These are phyloP conservation scores for Talaromyces albobiverticillius DNA, from an alignment of 2,329 filamentous ascomycete genomes.

Conservation along the genomic window DNA sequence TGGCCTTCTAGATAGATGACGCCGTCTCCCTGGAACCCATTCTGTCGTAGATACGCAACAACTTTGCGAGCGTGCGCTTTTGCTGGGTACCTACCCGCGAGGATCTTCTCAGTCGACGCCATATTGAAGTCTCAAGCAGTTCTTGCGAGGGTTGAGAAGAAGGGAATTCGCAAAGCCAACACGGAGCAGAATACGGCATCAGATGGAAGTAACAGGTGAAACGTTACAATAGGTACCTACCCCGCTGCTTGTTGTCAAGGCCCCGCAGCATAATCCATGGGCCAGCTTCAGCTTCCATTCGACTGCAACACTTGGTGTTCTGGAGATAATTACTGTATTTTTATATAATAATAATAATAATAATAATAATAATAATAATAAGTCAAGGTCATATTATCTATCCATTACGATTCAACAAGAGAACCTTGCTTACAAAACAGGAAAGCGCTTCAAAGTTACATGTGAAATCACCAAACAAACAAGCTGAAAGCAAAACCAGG, in stretches of 20 bases:
- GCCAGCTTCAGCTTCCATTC: too few species aligned
- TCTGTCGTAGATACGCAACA: constrained; percentile 68
- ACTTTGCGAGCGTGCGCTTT: constrained; percentile 84
- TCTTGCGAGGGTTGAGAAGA: neutral
- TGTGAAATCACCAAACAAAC: neutral
- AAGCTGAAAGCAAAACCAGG: neutral
- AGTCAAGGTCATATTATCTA: too few species aligned
- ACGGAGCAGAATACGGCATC: too few species aligned
- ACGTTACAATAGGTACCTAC: too few species aligned
- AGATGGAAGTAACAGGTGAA: too few species aligned
- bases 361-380: too few species aligned
- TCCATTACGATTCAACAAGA: neutral
- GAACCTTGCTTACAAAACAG: neutral
- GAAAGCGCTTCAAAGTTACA: too few species aligned
- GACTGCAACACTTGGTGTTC: neutral
- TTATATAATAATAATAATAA: too few species aligned
- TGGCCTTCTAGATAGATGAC: constrained; percentile 87
- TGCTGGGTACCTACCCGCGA: constrained; percentile 68
- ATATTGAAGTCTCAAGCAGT: constrained; percentile 18
- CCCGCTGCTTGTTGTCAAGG: too few species aligned
- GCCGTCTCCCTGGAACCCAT: constrained; percentile 64
- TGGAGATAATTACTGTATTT: too few species aligned
- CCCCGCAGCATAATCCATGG: neutral
- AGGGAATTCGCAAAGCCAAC: neutral
- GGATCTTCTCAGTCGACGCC: constrained; percentile 37